Conservation (phyloP, 139 green algal species). For the Chlorella sp. region DNA sequence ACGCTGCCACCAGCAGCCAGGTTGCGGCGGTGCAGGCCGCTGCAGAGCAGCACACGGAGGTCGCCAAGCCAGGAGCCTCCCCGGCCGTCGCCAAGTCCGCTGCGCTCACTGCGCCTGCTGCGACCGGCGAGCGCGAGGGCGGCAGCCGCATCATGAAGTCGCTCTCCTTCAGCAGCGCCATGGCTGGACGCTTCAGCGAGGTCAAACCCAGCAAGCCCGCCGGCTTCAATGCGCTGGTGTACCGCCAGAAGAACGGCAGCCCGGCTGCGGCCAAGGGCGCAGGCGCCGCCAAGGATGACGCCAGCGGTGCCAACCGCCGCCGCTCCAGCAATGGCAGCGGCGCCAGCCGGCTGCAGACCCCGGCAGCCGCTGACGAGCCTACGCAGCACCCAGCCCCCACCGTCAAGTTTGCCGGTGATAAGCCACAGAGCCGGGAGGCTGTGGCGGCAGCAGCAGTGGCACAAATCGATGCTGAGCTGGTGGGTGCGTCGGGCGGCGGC, state of each 20-base stretch:
- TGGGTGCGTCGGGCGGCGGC: background rate
- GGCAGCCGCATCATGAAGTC: background rate
- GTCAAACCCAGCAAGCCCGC: conserved; percentile 24
- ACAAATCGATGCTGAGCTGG: background rate
- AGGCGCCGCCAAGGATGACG: background rate
- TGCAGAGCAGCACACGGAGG: background rate
- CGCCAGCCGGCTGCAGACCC: background rate
- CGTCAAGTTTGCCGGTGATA: background rate
- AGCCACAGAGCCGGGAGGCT: background rate
- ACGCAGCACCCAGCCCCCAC: too few species aligned
- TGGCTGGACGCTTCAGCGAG: conserved; percentile 25
- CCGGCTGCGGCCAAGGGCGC: background rate
- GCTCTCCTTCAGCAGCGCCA: conserved; percentile 20
- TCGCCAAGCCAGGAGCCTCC: background rate
- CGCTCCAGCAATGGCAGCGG: background rate
- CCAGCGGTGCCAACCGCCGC: background rate
- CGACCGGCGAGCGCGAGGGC: too few species aligned
- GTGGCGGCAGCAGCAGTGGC: conserved; percentile 1
- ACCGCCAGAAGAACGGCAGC: background rate
- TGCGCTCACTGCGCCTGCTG: background rate
- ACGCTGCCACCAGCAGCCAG: background rate
- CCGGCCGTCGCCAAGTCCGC: background rate
- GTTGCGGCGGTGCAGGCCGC: background rate
- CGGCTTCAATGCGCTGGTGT: background rate
- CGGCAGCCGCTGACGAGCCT: background rate